Evolutionary conservation across 2,329 filamentous ascomycete species (phyloP).

Genomic region (Blastomyces parvus): DNA sequence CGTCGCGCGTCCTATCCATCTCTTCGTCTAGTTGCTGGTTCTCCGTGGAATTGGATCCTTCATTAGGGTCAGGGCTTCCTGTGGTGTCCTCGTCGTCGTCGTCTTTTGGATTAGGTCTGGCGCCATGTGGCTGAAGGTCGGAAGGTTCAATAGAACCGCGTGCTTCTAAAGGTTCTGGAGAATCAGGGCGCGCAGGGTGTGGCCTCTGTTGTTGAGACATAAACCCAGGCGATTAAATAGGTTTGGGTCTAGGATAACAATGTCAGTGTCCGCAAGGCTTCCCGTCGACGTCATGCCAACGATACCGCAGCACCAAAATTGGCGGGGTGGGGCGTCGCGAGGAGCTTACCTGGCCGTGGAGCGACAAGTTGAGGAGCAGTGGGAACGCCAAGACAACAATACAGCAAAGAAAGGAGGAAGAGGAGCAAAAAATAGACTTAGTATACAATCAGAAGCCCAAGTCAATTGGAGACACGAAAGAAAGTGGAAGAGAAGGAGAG

Average conservation of each 20-base stretch:
- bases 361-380: not conserved
- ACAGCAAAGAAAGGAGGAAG: not conserved
- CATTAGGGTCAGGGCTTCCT: not conserved
- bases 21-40: slow-evolving; percentile 3
- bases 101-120: no score
- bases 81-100: not conserved
- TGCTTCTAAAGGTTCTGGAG: not conserved
- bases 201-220: slow-evolving; percentile 3
- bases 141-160: not conserved
- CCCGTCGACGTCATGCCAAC: not conserved
- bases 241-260: not conserved
- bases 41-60: not conserved
- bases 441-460: not conserved
- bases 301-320: not conserved
- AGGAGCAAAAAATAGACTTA: not conserved
- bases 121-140: not conserved
- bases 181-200: not conserved
- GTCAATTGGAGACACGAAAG: not conserved
- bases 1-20: slow-evolving; percentile 5
- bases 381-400: not conserved
- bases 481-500: not conserved
- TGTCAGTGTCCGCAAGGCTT: not conserved
- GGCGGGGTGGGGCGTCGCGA: not conserved
- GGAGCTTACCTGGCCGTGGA: not conserved
- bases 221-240: not conserved